phyloP scores from a whole-genome alignment of 2,329 filamentous ascomycete species.

The Sclerotinia subarctica region DNA sequence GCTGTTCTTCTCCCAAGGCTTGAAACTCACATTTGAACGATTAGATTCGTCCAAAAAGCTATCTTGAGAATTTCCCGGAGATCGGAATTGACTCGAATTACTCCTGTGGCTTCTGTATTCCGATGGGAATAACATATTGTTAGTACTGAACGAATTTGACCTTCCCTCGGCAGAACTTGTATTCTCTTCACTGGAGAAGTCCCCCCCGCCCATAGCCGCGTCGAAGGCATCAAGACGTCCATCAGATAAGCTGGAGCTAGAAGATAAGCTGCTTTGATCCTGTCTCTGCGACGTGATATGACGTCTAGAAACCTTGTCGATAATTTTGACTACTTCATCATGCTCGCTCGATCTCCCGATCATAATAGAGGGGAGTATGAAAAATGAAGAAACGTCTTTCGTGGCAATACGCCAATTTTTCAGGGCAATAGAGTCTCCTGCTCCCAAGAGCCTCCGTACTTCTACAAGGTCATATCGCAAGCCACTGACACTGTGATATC shows the following conservation, averaged over 20 bases:
- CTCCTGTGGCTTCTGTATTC: slow-evolving; percentile 23
- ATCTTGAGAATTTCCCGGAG: slow-evolving; percentile 28
- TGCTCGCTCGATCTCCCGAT: slow-evolving; percentile 76
- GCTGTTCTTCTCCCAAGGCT: slow-evolving; percentile 35
- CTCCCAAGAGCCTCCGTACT: slow-evolving; percentile 69
- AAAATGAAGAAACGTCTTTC: slow-evolving; percentile 75
- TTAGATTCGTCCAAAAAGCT: slow-evolving; percentile 31
- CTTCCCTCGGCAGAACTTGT: slow-evolving; percentile 55
- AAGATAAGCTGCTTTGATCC: slow-evolving; percentile 47
- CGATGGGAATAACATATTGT: slow-evolving; percentile 8
- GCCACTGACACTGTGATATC: slow-evolving; percentile 86
- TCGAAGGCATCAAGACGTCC: slow-evolving; percentile 30
- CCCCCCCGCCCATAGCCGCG: slow-evolving; percentile 44
- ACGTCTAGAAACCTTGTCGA: slow-evolving; percentile 70
- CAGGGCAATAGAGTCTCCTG: slow-evolving; percentile 70
- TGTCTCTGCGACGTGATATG: slow-evolving; percentile 51
- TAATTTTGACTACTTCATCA: slow-evolving; percentile 65
- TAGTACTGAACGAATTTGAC: slow-evolving; percentile 26
- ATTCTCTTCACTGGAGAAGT: slow-evolving; percentile 56
- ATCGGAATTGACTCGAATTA: slow-evolving; percentile 26
- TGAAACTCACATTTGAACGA: slow-evolving; percentile 21
- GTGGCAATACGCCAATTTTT: slow-evolving; percentile 72
- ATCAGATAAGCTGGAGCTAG: slow-evolving; percentile 52
- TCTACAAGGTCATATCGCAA: slow-evolving; percentile 75
- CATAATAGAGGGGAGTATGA: slow-evolving; percentile 77